phyloP scores from a whole-genome alignment of 2,329 filamentous ascomycete genomes.

The Phaeophleospora eucalypticola region DNA sequence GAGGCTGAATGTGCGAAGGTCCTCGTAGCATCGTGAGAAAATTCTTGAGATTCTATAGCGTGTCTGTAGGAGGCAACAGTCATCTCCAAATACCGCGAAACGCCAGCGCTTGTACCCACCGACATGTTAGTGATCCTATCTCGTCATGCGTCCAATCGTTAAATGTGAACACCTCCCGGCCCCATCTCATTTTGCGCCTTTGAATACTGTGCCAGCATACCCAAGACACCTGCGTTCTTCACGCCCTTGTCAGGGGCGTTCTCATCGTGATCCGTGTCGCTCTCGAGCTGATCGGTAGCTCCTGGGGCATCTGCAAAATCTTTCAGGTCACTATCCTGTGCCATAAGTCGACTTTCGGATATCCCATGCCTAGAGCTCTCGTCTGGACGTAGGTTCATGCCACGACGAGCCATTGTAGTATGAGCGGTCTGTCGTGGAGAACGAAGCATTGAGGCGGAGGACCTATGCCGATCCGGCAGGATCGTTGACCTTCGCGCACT shows the following conservation, averaged over 20 bases:
- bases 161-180: constrained; percentile 19
- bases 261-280: constrained; percentile 37
- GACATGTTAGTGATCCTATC: neutral
- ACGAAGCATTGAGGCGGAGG: constrained; percentile 14
- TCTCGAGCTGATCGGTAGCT: constrained; percentile 30
- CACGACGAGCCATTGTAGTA: neutral
- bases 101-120: constrained; percentile 1
- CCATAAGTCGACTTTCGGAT: constrained; percentile 44
- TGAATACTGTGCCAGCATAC: constrained; percentile 64
- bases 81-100: too few species aligned
- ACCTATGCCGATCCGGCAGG: constrained; percentile 2
- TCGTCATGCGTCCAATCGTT: neutral
- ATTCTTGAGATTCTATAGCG: too few species aligned
- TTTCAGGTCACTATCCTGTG: constrained; percentile 56
- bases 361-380: constrained; percentile 16
- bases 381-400: neutral
- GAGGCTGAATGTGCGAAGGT: too few species aligned
- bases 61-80: too few species aligned
- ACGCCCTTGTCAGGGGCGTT: constrained; percentile 33
- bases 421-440: constrained; percentile 12
- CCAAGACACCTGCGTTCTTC: constrained; percentile 58
- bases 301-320: constrained; percentile 42
- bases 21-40: too few species aligned
- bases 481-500: constrained; percentile 4
- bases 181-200: constrained; percentile 54